Base-by-base conservation (phyloP, 2,329 filamentous ascomycete species). In the Neonectria neomacrospora region DNA sequence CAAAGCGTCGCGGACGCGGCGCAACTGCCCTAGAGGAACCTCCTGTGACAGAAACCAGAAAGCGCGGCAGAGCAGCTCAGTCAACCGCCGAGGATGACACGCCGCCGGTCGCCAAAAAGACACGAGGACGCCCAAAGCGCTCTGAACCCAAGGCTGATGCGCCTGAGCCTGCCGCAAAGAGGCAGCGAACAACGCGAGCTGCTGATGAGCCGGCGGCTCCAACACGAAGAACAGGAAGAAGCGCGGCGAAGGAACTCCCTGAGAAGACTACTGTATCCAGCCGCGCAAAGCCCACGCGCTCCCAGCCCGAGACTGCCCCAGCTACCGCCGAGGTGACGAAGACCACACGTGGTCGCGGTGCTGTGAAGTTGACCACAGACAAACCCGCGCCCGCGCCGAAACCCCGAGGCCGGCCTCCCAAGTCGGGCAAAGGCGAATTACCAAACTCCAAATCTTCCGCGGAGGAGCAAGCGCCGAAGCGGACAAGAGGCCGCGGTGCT, bases 401-500 rank as follows among this genome's bases (percentile, higher is more conserved):
- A 39, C 23, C 68, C 39, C 67, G 70, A 20, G 60, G 68, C 37
- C 63, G 65, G 16, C 57, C 65, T 3, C 60, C 58, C 39, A 73
- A 72, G 52, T 66, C 71, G 7, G 71, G 71, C 20, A 73, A 73
- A 37, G 71, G 71, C 11, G 71, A 73, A 41, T 57, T 73, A 12
- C 44, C 67, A 37, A 64, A 61, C 41, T 23, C 67, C 10, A 73
- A 72, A 34, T 42, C 41, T 0, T 52, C 30, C 0, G 52, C 54
- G n/a, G 57, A 59, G 5, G 50, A 55, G 7, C 51, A 54, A 3
- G 26, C 52, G 4, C 22, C 63, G 26, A 73, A 69, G 48, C 62
- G 61, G 32, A 44, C 64, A 59, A 52, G n/a, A 37, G 22, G 65
- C 48, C 28, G 67, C 59, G 50, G 32, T 50, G 42, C 67, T 57